These are phyloP conservation scores for Cercospora berteroae DNA, from an alignment of 2,329 filamentous ascomycete species.

Conservation along the genomic window DNA sequence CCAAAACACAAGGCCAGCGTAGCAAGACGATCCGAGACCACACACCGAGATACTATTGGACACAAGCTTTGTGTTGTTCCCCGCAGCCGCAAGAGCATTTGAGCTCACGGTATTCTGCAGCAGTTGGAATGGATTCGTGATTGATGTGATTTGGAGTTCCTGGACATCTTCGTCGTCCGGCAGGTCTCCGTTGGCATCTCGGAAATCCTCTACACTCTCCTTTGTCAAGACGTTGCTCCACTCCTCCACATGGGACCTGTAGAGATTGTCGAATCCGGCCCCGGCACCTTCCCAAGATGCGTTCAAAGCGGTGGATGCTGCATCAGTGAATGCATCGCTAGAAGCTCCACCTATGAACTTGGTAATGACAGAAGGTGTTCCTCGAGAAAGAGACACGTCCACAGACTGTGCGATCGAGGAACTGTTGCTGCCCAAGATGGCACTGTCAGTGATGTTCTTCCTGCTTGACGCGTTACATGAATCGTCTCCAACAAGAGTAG, in stretches of 20 bases:
- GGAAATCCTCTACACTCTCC: conserved; percentile 63
- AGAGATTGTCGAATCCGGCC: conserved; percentile 56
- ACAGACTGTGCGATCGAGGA: conserved; percentile 66
- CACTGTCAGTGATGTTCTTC: conserved; percentile 45
- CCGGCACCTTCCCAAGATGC: conserved; percentile 53
- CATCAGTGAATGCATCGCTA: conserved; percentile 63
- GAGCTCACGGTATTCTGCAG: conserved; percentile 55
- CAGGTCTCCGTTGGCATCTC: conserved; percentile 55
- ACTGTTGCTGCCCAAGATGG: conserved; percentile 55
- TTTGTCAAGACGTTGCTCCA: conserved; percentile 62
- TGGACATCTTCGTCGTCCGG: conserved; percentile 57
- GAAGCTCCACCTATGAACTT: conserved; percentile 70
- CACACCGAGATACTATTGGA: conserved; percentile 66
- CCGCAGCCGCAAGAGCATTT: conserved; percentile 54
- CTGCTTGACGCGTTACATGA: conserved; percentile 43
- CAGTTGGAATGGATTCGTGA: conserved; percentile 58
- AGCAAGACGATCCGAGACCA: conserved; percentile 65
- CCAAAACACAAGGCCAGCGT: conserved; percentile 66
- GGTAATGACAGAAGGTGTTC: conserved; percentile 55
- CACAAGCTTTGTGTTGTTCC: conserved; percentile 53
- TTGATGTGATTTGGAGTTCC: conserved; percentile 55
- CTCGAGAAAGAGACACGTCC: conserved; percentile 52
- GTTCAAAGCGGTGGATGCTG: conserved; percentile 54
- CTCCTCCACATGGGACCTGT: conserved; percentile 58
- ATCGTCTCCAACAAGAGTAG: conserved; percentile 47